phyloP scores from a whole-genome alignment of 1,284 basidiomycete species.

The Ustilago xerochloae region DNA sequence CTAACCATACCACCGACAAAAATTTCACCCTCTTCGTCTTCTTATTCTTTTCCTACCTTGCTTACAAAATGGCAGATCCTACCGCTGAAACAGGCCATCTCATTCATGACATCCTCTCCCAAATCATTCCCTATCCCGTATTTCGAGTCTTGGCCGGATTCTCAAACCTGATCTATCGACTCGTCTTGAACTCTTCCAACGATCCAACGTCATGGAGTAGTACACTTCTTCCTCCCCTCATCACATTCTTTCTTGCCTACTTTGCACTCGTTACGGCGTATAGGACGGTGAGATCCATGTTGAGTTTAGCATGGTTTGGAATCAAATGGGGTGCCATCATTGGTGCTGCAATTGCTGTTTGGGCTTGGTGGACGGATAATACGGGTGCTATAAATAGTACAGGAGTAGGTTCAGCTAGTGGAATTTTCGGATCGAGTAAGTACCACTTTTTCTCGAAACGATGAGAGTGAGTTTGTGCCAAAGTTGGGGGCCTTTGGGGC shows the following conservation, averaged over 20 bases:
- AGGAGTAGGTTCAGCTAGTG: constrained; percentile 17
- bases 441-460: not conserved
- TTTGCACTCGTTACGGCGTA: constrained; percentile 55
- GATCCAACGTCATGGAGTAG: constrained; percentile 54
- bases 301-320: constrained; percentile 49
- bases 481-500: not conserved
- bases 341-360: constrained; percentile 49
- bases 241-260: constrained; percentile 57
- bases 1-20: not conserved
- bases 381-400: constrained; percentile 45
- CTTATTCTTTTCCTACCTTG: not conserved
- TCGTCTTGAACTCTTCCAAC: constrained; percentile 43
- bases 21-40: not conserved
- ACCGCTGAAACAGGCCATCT: constrained; percentile 12
- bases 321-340: constrained; percentile 61
- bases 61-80: constrained; percentile 37
- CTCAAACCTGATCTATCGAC: constrained; percentile 50
- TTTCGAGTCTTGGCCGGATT: constrained; percentile 50
- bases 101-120: constrained; percentile 38
- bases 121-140: constrained; percentile 42
- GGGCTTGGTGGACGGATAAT: constrained; percentile 56
- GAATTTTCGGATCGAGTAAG: constrained; percentile 42
- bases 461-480: not conserved
- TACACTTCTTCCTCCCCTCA: constrained; percentile 51
- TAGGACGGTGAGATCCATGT: constrained; percentile 43